Evolutionary conservation across 2,329 filamentous ascomycete species (phyloP).

Genomic region (Botrytis porri): DNA sequence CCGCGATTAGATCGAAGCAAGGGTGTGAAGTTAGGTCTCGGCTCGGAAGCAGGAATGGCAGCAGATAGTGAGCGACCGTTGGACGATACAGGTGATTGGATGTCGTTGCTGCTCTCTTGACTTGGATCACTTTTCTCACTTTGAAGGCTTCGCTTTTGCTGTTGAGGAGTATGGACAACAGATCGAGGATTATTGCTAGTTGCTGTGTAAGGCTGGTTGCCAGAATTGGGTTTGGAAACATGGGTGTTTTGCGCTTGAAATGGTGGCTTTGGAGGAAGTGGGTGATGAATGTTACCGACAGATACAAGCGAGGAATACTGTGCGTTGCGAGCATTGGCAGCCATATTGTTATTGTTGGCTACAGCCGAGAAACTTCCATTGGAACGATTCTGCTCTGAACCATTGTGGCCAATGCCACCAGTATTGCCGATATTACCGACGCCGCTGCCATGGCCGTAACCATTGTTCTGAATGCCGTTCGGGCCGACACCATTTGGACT

Average conservation of each 20-base stretch:
- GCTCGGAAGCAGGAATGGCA: slow-evolving; percentile 23
- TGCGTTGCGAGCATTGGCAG: slow-evolving; percentile 13
- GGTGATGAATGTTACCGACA: background rate
- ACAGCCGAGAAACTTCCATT: background rate
- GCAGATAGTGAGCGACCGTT: background rate
- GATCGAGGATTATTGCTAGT: background rate
- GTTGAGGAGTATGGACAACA: slow-evolving; percentile 2
- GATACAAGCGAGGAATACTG: background rate
- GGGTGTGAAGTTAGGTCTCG: slow-evolving; percentile 23
- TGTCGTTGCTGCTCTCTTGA: background rate
- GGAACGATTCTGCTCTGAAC: background rate
- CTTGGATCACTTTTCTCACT: background rate
- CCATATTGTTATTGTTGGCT: background rate
- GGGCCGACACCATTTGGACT: background rate
- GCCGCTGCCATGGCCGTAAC: background rate
- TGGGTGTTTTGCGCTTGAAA: background rate
- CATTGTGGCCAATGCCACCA: background rate
- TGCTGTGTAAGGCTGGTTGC: background rate
- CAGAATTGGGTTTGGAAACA: background rate
- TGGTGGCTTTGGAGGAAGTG: slow-evolving; percentile 8
- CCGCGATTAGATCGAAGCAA: slow-evolving; percentile 28
- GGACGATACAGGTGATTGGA: background rate
- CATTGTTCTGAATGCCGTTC: background rate
- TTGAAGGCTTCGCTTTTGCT: background rate
- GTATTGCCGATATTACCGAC: background rate